A percentile compares a stretch with the other conserved stretches of the same genome.
These are phyloP conservation scores for Nitzschia sp. DNA, from an alignment of 108 stramenopile genomes.

Conservation along the genomic window DNA sequence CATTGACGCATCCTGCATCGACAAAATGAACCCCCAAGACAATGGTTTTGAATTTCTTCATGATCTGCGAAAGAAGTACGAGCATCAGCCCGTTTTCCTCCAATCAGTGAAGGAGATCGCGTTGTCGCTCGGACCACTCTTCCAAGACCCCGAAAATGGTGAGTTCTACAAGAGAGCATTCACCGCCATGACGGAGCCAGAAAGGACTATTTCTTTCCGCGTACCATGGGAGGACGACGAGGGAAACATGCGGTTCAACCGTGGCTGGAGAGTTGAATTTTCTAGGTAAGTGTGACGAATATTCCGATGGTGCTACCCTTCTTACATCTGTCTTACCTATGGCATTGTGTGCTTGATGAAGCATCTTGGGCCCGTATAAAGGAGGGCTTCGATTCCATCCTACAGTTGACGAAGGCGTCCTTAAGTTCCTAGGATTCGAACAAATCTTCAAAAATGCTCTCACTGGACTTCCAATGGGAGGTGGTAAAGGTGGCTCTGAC, in stretches of 20 bases:
- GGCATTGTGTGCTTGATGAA: background rate
- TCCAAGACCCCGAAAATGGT: conserved; percentile 57
- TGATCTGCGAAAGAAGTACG: conserved; percentile 54
- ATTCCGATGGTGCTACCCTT: background rate
- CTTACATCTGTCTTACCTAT: background rate
- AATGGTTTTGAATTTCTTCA: conserved; percentile 42
- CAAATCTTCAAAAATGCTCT: conserved; percentile 85
- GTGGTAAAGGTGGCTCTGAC: conserved; percentile 76
- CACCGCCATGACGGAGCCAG: conserved; percentile 74
- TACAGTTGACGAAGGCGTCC: conserved; percentile 77
- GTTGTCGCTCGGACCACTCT: conserved; percentile 53
- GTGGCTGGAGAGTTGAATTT: conserved; percentile 88
- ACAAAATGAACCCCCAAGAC: conserved; percentile 1
- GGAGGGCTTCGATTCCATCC: conserved; percentile 93
- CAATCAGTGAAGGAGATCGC: conserved; percentile 79
- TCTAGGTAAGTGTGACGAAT: conserved; percentile 23
- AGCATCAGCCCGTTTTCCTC: conserved; percentile 67
- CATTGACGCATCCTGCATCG: background rate
- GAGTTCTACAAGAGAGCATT: conserved; percentile 73
- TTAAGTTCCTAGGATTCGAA: conserved; percentile 89
- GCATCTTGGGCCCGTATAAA: conserved; percentile 93
- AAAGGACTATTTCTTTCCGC: conserved; percentile 70
- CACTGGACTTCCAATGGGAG: conserved; percentile 69
- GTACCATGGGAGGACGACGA: conserved; percentile 72
- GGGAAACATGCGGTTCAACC: conserved; percentile 40